Percentiles rank a stretch among this genome's conserved stretches.
Evolutionary conservation across 2,329 filamentous ascomycete genomes (phyloP).

Genomic region (Coniochaeta sp.): DNA sequence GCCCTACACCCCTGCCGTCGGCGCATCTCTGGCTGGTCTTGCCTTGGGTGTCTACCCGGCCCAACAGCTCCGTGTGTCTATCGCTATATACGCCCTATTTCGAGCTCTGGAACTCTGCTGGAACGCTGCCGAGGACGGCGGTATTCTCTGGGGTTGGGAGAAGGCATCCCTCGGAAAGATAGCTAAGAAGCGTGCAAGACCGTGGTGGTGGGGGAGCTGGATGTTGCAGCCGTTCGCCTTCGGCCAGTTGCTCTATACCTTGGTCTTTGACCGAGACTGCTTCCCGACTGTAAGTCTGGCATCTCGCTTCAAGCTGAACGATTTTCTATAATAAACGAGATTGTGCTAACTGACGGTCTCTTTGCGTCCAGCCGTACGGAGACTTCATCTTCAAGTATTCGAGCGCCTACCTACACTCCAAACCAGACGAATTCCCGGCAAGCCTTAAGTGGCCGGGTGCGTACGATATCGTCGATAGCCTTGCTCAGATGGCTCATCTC

Average conservation of each 20-base stretch:
- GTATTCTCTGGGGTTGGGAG: slow-evolving; percentile 55
- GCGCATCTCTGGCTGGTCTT: slow-evolving; percentile 79
- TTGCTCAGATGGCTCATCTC: slow-evolving; percentile 73
- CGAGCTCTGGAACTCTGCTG: slow-evolving; percentile 80
- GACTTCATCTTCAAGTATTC: slow-evolving; percentile 62
- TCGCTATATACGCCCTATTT: slow-evolving; percentile 76
- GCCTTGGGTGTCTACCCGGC: slow-evolving; percentile 69
- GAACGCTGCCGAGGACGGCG: slow-evolving; percentile 72
- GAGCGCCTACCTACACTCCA: slow-evolving; percentile 67
- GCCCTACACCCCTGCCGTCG: slow-evolving; percentile 78
- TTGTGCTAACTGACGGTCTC: not conserved
- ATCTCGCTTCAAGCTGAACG: not conserved
- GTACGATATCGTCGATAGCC: slow-evolving; percentile 69
- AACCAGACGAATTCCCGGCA: slow-evolving; percentile 61
- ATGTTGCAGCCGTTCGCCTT: slow-evolving; percentile 69
- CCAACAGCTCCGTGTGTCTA: slow-evolving; percentile 61
- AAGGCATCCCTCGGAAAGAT: slow-evolving; percentile 36
- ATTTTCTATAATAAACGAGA: not conserved
- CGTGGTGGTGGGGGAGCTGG: slow-evolving; percentile 83
- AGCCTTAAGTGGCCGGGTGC: slow-evolving; percentile 66
- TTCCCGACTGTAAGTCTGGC: slow-evolving; percentile 48
- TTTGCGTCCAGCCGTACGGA: slow-evolving; percentile 23
- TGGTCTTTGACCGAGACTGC: slow-evolving; percentile 70
- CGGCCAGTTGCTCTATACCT: slow-evolving; percentile 69
- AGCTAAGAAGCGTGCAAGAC: slow-evolving; percentile 48